A percentile compares a stretch with the other conserved stretches of the same genome.
phyloP scores from a whole-genome alignment of 2,329 filamentous ascomycete species.

The Claviceps cyperi region DNA sequence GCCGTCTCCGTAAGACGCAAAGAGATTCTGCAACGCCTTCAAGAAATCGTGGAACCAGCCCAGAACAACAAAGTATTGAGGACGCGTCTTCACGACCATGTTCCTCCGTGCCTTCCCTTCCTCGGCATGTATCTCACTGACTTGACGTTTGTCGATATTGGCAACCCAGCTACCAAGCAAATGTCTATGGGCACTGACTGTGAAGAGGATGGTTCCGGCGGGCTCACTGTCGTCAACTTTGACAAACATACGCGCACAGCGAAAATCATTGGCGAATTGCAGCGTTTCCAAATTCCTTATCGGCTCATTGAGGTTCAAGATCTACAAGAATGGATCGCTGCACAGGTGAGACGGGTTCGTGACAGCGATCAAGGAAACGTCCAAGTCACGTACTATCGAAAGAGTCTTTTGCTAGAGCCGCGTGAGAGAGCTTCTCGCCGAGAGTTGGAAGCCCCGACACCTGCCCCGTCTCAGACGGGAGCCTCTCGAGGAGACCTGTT shows the following conservation, averaged over 20 bases:
- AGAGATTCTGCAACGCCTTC: conserved; percentile 60
- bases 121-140: conserved; percentile 94
- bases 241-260: conserved; percentile 93
- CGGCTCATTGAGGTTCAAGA: conserved; percentile 69
- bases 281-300: conserved; percentile 92
- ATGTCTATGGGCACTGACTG: conserved; percentile 36
- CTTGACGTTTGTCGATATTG: conserved; percentile 87
- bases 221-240: conserved; percentile 82
- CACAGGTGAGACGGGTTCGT: conserved; percentile 65
- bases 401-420: conserved; percentile 73
- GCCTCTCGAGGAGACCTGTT: conserved; percentile 29
- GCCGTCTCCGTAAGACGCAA: conserved; percentile 72
- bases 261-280: conserved; percentile 88
- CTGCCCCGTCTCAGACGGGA: conserved; percentile 14
- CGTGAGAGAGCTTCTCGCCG: conserved; percentile 33
- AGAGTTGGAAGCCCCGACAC: conserved; percentile 20
- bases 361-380: conserved; percentile 39
- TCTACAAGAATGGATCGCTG: conserved; percentile 83
- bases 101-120: conserved; percentile 87
- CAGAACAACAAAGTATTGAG: conserved; percentile 85
- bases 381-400: conserved; percentile 58
- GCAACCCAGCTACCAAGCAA: conserved; percentile 74
- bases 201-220: conserved; percentile 47
- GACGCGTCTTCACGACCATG: conserved; percentile 66
- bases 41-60: conserved; percentile 73